phyloP scores from a whole-genome alignment of 306 rosid genomes.

The Quercus mongolica region DNA sequence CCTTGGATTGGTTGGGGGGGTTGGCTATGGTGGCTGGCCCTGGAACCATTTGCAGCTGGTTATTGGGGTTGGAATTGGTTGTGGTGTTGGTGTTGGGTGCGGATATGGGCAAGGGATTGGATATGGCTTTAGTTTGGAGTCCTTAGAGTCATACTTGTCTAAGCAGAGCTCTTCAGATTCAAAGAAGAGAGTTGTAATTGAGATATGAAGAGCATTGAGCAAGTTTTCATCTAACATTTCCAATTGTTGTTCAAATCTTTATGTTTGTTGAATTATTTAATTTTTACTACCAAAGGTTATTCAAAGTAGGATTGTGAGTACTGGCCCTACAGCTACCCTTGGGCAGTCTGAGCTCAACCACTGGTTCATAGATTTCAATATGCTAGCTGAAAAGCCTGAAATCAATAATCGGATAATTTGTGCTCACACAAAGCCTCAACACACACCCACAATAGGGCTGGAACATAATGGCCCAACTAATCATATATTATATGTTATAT shows the following conservation, averaged over 20 bases:
- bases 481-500: too few species aligned
- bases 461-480: too few species aligned
- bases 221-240: background rate
- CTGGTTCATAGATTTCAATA: too few species aligned
- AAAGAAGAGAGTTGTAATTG: slow-evolving; percentile 29
- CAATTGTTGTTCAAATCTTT: background rate
- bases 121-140: slow-evolving; percentile 17
- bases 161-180: slow-evolving; percentile 23
- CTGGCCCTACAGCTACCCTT: too few species aligned
- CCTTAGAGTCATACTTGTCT: slow-evolving; percentile 31
- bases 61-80: slow-evolving; percentile 43
- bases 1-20: slow-evolving; percentile 41
- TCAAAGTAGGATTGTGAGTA: too few species aligned
- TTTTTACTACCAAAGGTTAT: background rate
- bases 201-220: slow-evolving; percentile 15
- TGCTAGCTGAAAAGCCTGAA: too few species aligned
- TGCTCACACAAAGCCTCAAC: too few species aligned
- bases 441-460: too few species aligned
- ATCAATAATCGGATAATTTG: too few species aligned
- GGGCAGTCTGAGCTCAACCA: too few species aligned
- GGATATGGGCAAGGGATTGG: slow-evolving; percentile 54
- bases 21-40: slow-evolving; percentile 33
- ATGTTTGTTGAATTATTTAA: background rate
- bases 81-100: slow-evolving; percentile 40
- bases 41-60: slow-evolving; percentile 31